Evolutionary conservation across 2,329 filamentous ascomycete species (phyloP).

Genomic region (Fonsecaea pugnacius): DNA sequence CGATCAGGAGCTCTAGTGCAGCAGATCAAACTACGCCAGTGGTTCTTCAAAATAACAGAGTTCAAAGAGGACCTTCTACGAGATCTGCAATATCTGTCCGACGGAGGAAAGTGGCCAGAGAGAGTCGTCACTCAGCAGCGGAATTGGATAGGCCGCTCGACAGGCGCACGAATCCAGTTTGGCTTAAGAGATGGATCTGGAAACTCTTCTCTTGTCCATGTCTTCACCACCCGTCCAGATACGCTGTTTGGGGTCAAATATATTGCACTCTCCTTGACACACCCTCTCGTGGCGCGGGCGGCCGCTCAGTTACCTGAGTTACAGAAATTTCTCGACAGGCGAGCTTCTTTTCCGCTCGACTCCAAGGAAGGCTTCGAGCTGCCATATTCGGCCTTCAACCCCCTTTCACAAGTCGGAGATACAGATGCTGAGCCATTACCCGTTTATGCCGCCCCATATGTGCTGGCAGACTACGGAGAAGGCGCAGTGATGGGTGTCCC

Average conservation of each 20-base stretch:
- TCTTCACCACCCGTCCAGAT: conserved; percentile 84
- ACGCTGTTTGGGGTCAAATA: conserved; percentile 89
- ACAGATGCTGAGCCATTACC: conserved; percentile 64
- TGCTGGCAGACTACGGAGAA: conserved; percentile 81
- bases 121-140: conserved; percentile 80
- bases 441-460: conserved; percentile 82
- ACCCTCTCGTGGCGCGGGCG: conserved; percentile 68
- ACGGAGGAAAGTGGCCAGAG: conserved; percentile 75
- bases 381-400: conserved; percentile 66
- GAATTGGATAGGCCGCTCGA: conserved; percentile 84
- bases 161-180: conserved; percentile 74
- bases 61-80: conserved; percentile 74
- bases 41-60: conserved; percentile 84
- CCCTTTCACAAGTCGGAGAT: conserved; percentile 61
- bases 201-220: conserved; percentile 51
- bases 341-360: conserved; percentile 58
- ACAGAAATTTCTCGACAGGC: conserved; percentile 67
- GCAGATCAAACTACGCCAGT: conserved; percentile 87
- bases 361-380: conserved; percentile 70
- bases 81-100: conserved; percentile 69
- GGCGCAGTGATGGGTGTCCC: conserved; percentile 93
- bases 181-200: conserved; percentile 52
- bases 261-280: conserved; percentile 73
- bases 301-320: conserved; percentile 66
- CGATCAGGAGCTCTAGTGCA: conserved; percentile 85